Conservation (phyloP, 176 grass and related monocot genomes). For the Zea luxurians region DNA sequence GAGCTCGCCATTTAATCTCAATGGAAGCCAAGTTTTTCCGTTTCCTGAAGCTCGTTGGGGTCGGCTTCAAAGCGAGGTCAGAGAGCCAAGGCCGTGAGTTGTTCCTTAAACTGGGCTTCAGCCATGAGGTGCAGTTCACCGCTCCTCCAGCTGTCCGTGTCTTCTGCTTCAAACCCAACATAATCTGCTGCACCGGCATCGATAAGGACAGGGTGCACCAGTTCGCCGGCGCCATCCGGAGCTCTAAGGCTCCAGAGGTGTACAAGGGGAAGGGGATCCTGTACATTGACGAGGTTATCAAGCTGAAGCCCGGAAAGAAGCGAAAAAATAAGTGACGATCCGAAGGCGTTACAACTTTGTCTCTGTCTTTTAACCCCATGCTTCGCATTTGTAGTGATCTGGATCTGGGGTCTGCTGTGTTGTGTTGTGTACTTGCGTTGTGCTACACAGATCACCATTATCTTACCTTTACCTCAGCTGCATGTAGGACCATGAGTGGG, state of each 20-base stretch:
- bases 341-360: neutral
- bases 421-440: neutral
- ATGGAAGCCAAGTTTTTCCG: conserved; percentile 61
- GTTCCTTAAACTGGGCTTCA: conserved; percentile 77
- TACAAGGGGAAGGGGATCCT: conserved; percentile 76
- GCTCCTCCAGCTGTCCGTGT: conserved; percentile 66
- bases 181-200: conserved; percentile 71
- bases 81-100: conserved; percentile 62
- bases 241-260: conserved; percentile 74
- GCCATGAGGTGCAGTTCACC: conserved; percentile 70
- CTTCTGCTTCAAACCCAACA: conserved; percentile 79
- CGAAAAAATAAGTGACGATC: conserved; percentile 54
- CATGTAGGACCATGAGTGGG: neutral
- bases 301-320: conserved; percentile 66
- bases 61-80: conserved; percentile 60
- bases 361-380: conserved; percentile 3
- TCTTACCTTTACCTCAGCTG: no score
- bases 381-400: neutral
- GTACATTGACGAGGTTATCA: conserved; percentile 70
- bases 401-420: neutral
- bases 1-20: neutral
- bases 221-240: conserved; percentile 62
- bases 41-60: conserved; percentile 64
- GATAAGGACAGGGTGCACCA: conserved; percentile 72
- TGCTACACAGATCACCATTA: neutral